phyloP scores from a whole-genome alignment of 306 rosid species.

The Lablab purpureus region DNA sequence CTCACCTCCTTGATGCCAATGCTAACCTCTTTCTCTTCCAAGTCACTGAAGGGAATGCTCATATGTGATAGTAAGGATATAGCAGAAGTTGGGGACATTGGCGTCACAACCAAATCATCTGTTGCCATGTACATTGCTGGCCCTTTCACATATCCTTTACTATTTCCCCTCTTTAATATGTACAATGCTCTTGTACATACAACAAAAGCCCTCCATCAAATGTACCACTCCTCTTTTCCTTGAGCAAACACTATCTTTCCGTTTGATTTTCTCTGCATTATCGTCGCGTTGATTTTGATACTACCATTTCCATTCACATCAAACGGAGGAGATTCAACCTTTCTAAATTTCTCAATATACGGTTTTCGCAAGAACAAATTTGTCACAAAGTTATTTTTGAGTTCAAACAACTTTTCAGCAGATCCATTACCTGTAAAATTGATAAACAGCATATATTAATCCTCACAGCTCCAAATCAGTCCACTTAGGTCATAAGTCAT shows the following conservation, averaged over 20 bases:
- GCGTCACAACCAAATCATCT: not conserved
- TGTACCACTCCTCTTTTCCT: not conserved
- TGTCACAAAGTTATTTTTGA: not conserved
- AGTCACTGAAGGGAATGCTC: not conserved
- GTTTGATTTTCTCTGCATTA: not conserved
- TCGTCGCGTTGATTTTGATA: not conserved
- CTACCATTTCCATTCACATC: not conserved
- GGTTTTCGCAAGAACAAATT: not conserved
- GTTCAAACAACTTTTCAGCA: not conserved
- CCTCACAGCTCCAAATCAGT: not conserved
- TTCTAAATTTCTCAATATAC: not conserved
- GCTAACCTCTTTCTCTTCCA: not conserved
- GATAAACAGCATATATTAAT: not conserved
- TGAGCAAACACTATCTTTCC: not conserved
- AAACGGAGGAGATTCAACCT: not conserved
- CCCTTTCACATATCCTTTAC: not conserved
- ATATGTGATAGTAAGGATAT: not conserved
- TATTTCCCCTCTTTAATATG: not conserved
- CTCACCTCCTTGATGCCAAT: not conserved
- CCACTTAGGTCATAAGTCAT: too few species aligned
- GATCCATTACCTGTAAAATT: not conserved
- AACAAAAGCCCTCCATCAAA: not conserved
- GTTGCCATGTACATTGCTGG: not conserved
- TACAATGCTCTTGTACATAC: not conserved
- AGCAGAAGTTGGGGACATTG: not conserved